Base-by-base conservation (phyloP, 129 eudicot species). In the Centaurea solstitialis region DNA sequence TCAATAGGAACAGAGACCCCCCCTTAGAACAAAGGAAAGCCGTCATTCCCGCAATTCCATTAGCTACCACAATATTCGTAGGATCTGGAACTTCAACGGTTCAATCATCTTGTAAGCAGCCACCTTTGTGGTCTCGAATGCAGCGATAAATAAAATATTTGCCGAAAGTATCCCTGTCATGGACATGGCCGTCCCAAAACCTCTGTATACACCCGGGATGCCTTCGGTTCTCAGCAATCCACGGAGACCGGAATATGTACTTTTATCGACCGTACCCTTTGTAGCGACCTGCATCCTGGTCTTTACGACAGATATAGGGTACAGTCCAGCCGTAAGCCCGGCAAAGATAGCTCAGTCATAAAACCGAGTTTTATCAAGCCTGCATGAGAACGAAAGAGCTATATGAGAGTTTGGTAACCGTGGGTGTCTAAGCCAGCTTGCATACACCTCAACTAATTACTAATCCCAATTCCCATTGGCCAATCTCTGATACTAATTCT, bases 311-410 rank as follows among this genome's bases (percentile, higher is more conserved):
- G 99, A 96, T 22, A 96, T 92, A 24, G 99, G 99, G 82, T 93
- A 96, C 0, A 96, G 92, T 68, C 88, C 98, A 66, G 93, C 95
- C 1, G 99, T 96, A 66, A 96, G 83, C 24, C 93, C 98, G 6
- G 97, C 79, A 68, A 96, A 96, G 43, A 96, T 86, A 61, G 98
- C 99, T 79, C 99, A 97, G 23, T 89, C 94, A 67, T 93, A 96
- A 80, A 96, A 96, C 84, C 89, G 93, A 21, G 92, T 96, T 79
- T 96, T 96, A 81, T 96, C 98, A 82, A 96, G 99, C 97, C 99
- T 96, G 91, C 89, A 89, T 3, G 61, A 75, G 72, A 82, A 38
- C 33, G 8, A 28, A 68, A 72, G 66, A 76, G 59, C 12, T 53
- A 15, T n/a, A 57, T 57, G 6, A 57, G 65, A n/a, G n/a, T n/a